Evolutionary conservation across 768 basidiomycete species (phyloP).

Genomic region (Pleurotus ostreatus): DNA sequence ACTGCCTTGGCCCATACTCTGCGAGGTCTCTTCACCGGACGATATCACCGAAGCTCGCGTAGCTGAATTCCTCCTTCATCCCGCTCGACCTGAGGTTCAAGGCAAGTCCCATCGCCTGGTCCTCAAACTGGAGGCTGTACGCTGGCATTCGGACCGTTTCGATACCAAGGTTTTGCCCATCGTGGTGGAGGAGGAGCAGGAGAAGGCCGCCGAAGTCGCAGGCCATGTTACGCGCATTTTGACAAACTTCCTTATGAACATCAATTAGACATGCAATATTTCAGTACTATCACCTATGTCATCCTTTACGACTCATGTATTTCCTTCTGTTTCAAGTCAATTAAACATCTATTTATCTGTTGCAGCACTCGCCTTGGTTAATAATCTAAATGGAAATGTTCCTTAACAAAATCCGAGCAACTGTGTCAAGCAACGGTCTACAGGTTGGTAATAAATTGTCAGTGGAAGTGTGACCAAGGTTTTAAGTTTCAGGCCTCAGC

Average conservation of each 20-base stretch:
- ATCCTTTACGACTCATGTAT: too few species aligned
- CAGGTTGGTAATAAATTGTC: too few species aligned
- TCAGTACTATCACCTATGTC: not conserved
- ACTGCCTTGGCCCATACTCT: constrained; percentile 43
- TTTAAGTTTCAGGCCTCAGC: too few species aligned
- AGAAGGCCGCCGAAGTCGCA: constrained; percentile 29
- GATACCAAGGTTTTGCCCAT: constrained; percentile 29
- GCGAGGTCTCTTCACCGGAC: constrained; percentile 13
- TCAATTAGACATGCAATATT: not conserved
- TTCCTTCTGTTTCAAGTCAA: too few species aligned
- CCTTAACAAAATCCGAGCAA: too few species aligned
- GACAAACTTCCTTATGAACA: constrained; percentile 21
- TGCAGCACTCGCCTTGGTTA: too few species aligned
- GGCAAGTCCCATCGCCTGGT: constrained; percentile 29
- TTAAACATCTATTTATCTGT: too few species aligned
- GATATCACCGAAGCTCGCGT: constrained; percentile 34
- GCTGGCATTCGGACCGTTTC: constrained; percentile 58
- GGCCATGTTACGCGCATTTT: constrained; percentile 37
- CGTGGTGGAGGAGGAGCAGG: constrained; percentile 28
- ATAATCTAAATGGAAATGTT: too few species aligned
- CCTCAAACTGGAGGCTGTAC: constrained; percentile 40
- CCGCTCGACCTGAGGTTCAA: constrained; percentile 21
- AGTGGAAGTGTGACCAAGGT: too few species aligned
- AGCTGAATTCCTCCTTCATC: constrained; percentile 35
- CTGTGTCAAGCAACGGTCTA: too few species aligned